Conservation (phyloP, 1,284 basidiomycete species). For the Phenoliferia sp. region DNA sequence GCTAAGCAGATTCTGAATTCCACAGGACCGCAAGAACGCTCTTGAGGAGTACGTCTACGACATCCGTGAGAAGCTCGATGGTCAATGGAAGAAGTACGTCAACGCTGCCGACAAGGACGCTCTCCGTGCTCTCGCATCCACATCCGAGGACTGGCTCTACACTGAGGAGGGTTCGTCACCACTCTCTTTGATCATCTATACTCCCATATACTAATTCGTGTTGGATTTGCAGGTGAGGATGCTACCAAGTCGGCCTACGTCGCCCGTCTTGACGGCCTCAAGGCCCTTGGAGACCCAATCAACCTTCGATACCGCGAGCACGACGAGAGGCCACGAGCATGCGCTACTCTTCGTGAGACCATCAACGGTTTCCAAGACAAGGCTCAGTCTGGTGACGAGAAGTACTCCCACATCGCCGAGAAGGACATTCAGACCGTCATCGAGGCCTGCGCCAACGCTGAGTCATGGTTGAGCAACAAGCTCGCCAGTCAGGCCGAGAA, state of each 20-base stretch:
- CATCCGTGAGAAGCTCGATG: constrained; percentile 81
- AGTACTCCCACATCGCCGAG: constrained; percentile 77
- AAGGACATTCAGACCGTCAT: constrained; percentile 60
- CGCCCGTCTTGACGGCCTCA: constrained; percentile 67
- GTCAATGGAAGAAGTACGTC: constrained; percentile 69
- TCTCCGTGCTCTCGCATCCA: constrained; percentile 61
- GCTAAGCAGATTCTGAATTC: constrained; percentile 1
- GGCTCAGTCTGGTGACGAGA: constrained; percentile 74
- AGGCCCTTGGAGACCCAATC: constrained; percentile 77
- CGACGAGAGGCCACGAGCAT: constrained; percentile 69
- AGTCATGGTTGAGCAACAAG: constrained; percentile 92
- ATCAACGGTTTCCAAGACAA: constrained; percentile 75
- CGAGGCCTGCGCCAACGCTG: constrained; percentile 59
- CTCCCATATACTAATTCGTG: neutral
- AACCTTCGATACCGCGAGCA: constrained; percentile 70
- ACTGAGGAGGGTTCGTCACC: constrained; percentile 57
- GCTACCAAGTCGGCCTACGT: constrained; percentile 87
- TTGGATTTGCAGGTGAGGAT: constrained; percentile 67
- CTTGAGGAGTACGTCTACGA: constrained; percentile 97
- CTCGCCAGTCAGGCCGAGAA: constrained; percentile 75
- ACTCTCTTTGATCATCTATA: neutral
- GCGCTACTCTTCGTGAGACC: constrained; percentile 71
- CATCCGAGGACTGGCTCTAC: constrained; percentile 93
- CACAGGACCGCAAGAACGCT: constrained; percentile 87
- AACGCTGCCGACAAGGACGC: constrained; percentile 68